phyloP scores from a whole-genome alignment of 1,284 basidiomycete genomes.

The Austroboletus niveus region DNA sequence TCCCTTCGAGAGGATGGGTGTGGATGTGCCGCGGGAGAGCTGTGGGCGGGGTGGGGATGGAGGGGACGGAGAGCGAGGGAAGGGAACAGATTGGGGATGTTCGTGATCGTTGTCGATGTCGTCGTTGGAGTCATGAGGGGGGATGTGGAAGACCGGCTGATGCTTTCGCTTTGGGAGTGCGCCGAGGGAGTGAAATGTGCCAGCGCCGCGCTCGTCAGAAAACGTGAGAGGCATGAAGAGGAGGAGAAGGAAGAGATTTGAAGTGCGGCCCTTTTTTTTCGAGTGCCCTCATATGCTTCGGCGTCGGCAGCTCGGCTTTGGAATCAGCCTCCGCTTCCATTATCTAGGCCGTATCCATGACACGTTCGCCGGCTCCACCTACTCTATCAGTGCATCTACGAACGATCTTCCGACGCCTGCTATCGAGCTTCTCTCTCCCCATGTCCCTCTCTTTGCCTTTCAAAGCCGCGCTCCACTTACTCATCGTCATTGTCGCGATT shows the following conservation, averaged over 20 bases:
- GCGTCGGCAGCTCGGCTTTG: no score
- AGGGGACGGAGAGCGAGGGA: conserved; percentile 25
- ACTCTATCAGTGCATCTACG: no score
- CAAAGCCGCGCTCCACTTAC: no score
- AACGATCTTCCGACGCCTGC: no score
- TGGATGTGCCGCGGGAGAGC: conserved; percentile 33
- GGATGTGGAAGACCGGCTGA: conserved; percentile 27
- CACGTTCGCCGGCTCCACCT: no score
- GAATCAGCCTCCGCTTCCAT: no score
- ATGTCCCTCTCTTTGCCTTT: no score
- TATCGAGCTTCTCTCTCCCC: no score
- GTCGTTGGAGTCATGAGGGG: conserved; percentile 9
- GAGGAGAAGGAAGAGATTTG: conserved; percentile 3
- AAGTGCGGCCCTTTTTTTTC: no score
- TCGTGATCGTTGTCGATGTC: conserved; percentile 9
- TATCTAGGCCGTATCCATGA: no score
- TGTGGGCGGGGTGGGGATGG: conserved; percentile 13
- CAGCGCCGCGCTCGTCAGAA: conserved; percentile 46
- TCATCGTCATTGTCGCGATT: no score
- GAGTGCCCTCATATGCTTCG: no score
- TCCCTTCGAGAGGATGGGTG: conserved; percentile 72
- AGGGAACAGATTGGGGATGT: conserved; percentile 25
- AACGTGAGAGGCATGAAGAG: conserved; percentile 35
- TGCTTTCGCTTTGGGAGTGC: conserved; percentile 46
- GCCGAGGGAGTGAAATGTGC: conserved; percentile 52